Evolutionary conservation across 331 rosid genomes (phyloP).

Genomic region (Pyracantha coccinea): DNA sequence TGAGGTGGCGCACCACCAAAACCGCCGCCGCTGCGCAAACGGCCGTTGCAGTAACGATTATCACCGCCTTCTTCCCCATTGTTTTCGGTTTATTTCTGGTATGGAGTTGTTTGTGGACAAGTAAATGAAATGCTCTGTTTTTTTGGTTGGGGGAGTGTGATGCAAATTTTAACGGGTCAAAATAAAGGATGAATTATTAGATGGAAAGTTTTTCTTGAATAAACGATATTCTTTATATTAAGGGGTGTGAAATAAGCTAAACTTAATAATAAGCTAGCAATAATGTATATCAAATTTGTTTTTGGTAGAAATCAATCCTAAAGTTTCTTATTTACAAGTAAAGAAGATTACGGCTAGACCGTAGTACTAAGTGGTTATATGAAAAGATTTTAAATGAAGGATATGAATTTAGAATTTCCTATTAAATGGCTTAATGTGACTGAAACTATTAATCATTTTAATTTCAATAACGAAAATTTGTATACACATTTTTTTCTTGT

Average conservation of each 20-base stretch:
- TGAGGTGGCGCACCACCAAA: slow-evolving; percentile 35
- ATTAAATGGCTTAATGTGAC: not conserved
- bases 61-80: slow-evolving; percentile 36
- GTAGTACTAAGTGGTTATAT: not conserved
- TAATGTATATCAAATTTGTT: too few species aligned
- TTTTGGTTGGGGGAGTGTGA: not conserved
- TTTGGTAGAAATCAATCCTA: too few species aligned
- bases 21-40: slow-evolving; percentile 30
- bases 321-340: too few species aligned
- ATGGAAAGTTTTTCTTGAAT: too few species aligned
- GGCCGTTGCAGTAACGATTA: slow-evolving; percentile 33
- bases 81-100: not conserved
- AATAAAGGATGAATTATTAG: too few species aligned
- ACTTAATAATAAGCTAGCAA: too few species aligned
- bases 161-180: not conserved
- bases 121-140: not conserved
- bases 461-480: too few species aligned
- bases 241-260: too few species aligned
- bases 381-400: not conserved
- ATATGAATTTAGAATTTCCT: not conserved
- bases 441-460: too few species aligned
- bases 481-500: too few species aligned
- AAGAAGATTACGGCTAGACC: too few species aligned
- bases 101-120: not conserved
- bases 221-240: too few species aligned